phyloP scores from a whole-genome alignment of 164 flowering plant genomes.

The Nymphaea colorata region DNA sequence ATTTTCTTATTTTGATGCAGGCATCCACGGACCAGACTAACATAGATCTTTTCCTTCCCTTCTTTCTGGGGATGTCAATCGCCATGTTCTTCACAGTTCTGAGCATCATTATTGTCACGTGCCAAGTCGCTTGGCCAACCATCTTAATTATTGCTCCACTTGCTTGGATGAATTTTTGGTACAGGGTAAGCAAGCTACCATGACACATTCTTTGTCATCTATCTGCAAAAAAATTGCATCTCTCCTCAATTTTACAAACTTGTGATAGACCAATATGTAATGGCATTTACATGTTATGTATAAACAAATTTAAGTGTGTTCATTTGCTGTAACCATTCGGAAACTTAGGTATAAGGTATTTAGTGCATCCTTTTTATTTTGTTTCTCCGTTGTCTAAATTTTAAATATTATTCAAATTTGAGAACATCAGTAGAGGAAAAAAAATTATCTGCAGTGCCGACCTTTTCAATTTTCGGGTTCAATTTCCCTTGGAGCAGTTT shows the following conservation, averaged over 20 bases:
- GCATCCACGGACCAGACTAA: slow-evolving; percentile 80
- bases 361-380: no score
- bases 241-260: neutral
- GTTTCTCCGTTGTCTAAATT: no score
- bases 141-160: slow-evolving; percentile 61
- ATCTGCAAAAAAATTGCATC: no score
- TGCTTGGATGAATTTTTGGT: slow-evolving; percentile 66
- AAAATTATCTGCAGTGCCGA: no score
- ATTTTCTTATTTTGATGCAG: slow-evolving; percentile 19
- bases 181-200: slow-evolving; percentile 43
- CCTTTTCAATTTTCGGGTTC: no score
- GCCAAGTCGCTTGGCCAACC: slow-evolving; percentile 88
- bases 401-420: no score
- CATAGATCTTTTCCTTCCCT: slow-evolving; percentile 57
- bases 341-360: no score
- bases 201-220: neutral
- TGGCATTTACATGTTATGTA: neutral
- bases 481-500: no score
- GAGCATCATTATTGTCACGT: slow-evolving; percentile 58
- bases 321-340: no score
- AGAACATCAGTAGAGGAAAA: no score
- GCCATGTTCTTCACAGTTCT: slow-evolving; percentile 58
- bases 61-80: slow-evolving; percentile 32
- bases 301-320: no score
- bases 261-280: neutral